Base-by-base conservation (phyloP, 495 filamentous ascomycete species). In the Neurospora intermedia region DNA sequence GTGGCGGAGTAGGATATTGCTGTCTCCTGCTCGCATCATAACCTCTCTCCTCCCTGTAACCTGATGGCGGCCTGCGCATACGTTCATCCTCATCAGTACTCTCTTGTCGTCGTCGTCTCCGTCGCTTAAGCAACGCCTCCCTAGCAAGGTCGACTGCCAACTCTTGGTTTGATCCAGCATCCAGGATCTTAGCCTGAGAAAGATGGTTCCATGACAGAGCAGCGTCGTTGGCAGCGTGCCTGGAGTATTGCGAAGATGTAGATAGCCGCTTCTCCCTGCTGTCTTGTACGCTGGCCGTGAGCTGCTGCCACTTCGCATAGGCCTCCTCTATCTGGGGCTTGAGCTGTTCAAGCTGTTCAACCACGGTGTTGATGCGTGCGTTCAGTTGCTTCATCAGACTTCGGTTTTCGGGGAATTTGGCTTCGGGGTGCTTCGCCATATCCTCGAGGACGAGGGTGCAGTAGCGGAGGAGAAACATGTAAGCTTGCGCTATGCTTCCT, bases 401-500 rank as follows among this genome's bases (percentile, higher is more conserved):
- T 43, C 71, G 79, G 6, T 75, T 73, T 43, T 85, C 85, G 20
- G 80, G 77, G 0, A 76, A 86, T 87, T 78, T 91, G 83, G 79
- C 95, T 88, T 75, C 88, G 82, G 91, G 91, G 76, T 93, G 92
- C 1, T 77, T 82, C 1, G 84, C 82, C 16, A 94, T 84, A 48
- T 88, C 83, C 3, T 89, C 83, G 40, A 91, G 82, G 5, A 92
- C 85, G 8, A 98, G 87, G 69, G 87, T 86, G 13, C 92, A 91
- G 81, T 94, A 93, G 79, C 96, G 89, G 74, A 94, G 91, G 10
- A 97, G 86, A 20, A 98, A 85, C 31, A 98, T 84, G 82, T 96
- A 99, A 2, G 95, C 91, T 78, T 95, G 92, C 73, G 94, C 88
- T 69, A 93, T 86, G 82, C 97, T 92, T 72, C 91, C 90, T 83